A percentile compares a stretch with the other conserved stretches of the same genome.
Evolutionary conservation across 192 early-diverging fungal genomes (phyloP).

Genomic region (Radiomyces spectabilis): DNA sequence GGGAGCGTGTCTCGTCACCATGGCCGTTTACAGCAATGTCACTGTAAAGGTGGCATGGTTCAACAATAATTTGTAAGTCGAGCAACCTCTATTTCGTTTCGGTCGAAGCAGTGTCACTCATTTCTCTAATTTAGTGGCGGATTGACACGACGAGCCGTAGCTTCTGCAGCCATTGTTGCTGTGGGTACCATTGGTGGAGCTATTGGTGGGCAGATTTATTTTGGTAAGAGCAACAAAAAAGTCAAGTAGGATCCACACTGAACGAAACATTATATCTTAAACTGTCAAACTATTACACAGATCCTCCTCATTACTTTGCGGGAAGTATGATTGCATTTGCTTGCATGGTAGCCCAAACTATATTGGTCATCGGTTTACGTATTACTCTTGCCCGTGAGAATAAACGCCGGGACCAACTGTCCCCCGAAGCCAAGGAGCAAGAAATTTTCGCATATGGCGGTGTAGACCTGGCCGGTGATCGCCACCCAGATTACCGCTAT

Average conservation of each 20-base stretch:
- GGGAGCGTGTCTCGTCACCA: conserved; percentile 15
- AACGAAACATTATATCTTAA: too few species aligned
- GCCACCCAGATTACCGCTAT: conserved; percentile 23
- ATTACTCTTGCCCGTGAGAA: conserved; percentile 8
- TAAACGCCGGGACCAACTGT: conserved; percentile 7
- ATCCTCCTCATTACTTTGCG: conserved; percentile 9
- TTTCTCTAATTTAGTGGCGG: conserved; percentile 9
- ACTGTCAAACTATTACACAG: too few species aligned
- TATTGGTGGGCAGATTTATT: conserved; percentile 32
- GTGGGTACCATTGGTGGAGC: conserved; percentile 28
- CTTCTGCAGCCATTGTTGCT: conserved; percentile 20
- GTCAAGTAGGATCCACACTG: too few species aligned
- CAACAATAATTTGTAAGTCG: conserved; percentile 21
- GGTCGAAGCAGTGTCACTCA: background rate
- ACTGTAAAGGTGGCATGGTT: conserved; percentile 22
- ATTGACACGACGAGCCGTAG: conserved; percentile 18
- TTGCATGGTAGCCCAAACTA: conserved; percentile 6
- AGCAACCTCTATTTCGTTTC: background rate
- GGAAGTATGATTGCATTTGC: conserved; percentile 12
- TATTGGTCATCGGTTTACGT: conserved; percentile 3
- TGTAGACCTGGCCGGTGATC: conserved; percentile 14
- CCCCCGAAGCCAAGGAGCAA: conserved; percentile 4
- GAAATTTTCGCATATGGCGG: conserved; percentile 14
- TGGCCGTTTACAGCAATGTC: conserved; percentile 15
- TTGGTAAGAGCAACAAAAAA: too few species aligned